A percentile compares a stretch with the other conserved stretches of the same genome.
Evolutionary conservation across 2,329 filamentous ascomycete species (phyloP).

Genomic region (Trichoderma citrinoviride): DNA sequence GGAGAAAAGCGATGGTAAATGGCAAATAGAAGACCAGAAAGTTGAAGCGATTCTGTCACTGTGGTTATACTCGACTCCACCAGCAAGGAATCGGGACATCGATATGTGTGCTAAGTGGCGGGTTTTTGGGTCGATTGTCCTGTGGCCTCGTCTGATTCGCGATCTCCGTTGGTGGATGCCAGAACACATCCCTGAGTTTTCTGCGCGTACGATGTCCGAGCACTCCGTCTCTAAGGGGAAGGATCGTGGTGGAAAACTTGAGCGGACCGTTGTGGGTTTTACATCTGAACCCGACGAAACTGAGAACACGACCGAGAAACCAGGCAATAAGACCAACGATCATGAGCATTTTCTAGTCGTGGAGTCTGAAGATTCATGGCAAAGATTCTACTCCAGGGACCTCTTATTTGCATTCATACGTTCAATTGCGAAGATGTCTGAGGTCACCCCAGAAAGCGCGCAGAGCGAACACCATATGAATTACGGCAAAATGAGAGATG

Average conservation of each 20-base stretch:
- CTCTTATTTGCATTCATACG: slow-evolving; percentile 34
- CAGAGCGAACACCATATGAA: neutral
- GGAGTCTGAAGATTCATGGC: neutral
- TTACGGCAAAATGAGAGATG: neutral
- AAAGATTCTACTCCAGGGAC: slow-evolving; percentile 27
- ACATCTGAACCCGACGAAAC: neutral
- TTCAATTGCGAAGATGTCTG: slow-evolving; percentile 25
- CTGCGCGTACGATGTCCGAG: neutral
- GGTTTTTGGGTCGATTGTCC: too few species aligned
- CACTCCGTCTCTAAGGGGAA: too few species aligned
- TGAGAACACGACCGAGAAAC: too few species aligned
- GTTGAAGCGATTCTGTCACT: slow-evolving; percentile 33
- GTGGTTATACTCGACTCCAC: slow-evolving; percentile 28
- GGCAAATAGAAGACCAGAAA: slow-evolving; percentile 26
- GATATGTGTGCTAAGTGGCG: too few species aligned
- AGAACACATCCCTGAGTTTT: neutral
- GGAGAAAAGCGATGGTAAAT: slow-evolving; percentile 5
- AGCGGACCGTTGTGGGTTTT: neutral
- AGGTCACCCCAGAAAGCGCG: neutral
- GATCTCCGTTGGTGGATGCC: slow-evolving; percentile 13
- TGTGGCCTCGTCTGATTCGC: neutral
- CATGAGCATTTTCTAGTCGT: neutral
- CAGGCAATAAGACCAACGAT: too few species aligned
- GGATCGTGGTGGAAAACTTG: neutral
- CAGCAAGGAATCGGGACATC: accelerated